Evolutionary conservation across 305 asterid genomes (phyloP).

Genomic region (Withania somnifera): DNA sequence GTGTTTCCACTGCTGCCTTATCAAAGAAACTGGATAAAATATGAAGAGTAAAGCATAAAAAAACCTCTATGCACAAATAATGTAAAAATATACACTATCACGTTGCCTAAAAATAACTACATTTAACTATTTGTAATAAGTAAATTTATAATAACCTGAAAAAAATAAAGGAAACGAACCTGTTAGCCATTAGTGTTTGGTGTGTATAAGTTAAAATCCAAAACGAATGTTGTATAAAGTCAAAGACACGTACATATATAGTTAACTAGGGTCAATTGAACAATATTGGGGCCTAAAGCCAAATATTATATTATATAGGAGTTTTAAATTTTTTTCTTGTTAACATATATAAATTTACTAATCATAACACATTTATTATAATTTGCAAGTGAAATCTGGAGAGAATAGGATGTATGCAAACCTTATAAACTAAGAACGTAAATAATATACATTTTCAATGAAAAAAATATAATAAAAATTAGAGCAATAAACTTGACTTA

Average conservation of each 20-base stretch:
- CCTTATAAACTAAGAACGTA: too few species aligned
- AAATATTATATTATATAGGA: too few species aligned
- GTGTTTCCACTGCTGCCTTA: constrained; percentile 16
- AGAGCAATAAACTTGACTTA: too few species aligned
- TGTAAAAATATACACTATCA: neutral
- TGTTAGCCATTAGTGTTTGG: neutral
- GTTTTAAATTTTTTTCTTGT: too few species aligned
- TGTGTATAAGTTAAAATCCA: neutral
- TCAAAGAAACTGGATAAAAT: constrained; percentile 14
- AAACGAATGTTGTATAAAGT: neutral
- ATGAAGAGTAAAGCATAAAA: neutral
- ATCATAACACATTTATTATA: too few species aligned
- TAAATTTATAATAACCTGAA: neutral
- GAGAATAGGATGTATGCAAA: too few species aligned
- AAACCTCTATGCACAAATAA: neutral
- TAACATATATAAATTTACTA: too few species aligned
- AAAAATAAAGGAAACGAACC: too few species aligned
- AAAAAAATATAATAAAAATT: too few species aligned
- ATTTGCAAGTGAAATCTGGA: too few species aligned
- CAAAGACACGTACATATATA: neutral
- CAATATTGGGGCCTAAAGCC: too few species aligned
- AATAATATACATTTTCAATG: too few species aligned
- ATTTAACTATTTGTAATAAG: neutral
- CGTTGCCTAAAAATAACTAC: neutral
- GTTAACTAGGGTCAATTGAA: neutral